Evolutionary conservation across 2,329 filamentous ascomycete species (phyloP).

Genomic region (Fusarium tricinctum): DNA sequence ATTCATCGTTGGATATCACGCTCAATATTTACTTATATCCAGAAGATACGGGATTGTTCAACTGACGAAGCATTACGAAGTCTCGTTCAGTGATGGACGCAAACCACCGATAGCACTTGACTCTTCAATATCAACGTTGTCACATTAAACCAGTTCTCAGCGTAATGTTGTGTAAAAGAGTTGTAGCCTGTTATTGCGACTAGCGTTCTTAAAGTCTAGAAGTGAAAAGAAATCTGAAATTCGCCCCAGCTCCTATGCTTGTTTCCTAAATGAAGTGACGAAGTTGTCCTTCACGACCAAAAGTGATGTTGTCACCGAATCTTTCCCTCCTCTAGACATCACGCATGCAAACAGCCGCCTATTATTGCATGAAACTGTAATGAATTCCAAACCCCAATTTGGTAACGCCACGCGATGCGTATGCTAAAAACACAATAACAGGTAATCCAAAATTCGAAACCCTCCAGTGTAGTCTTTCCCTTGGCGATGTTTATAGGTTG

Average conservation of each 20-base stretch:
- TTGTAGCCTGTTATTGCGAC: neutral
- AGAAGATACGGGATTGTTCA: too few species aligned
- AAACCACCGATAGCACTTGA: too few species aligned
- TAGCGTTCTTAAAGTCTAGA: slow-evolving; percentile 31
- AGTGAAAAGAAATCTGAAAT: slow-evolving; percentile 7
- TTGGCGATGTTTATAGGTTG: slow-evolving; percentile 67
- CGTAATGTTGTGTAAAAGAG: too few species aligned
- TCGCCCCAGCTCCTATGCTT: slow-evolving; percentile 11
- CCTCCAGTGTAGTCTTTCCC: neutral
- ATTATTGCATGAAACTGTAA: neutral
- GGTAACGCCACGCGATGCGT: slow-evolving; percentile 23
- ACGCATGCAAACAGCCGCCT: too few species aligned
- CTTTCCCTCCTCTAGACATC: too few species aligned
- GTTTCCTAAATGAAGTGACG: slow-evolving; percentile 7
- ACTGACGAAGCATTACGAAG: too few species aligned
- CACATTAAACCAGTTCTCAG: too few species aligned
- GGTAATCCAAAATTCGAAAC: neutral
- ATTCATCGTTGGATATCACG: too few species aligned
- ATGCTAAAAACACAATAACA: slow-evolving; percentile 12
- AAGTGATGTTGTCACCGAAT: too few species aligned
- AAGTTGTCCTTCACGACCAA: neutral
- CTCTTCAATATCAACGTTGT: too few species aligned
- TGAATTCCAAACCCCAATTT: neutral
- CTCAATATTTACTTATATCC: too few species aligned
- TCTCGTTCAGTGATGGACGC: neutral